Base-by-base conservation (phyloP, 1,284 basidiomycete genomes). In the Cerrena zonata region DNA sequence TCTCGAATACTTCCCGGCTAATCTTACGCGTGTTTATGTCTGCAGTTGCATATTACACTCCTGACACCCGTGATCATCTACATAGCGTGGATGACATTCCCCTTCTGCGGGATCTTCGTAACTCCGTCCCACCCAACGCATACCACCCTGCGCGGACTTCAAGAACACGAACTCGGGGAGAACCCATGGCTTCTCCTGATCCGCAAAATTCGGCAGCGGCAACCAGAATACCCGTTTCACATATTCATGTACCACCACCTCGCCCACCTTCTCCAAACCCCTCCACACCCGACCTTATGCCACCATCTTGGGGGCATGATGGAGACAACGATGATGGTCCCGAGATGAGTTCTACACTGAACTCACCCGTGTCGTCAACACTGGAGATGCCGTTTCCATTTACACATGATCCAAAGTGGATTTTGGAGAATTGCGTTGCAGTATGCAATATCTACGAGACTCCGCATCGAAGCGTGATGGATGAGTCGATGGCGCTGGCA, bases 401-500 rank as follows among this genome's bases (percentile, higher is more conserved):
- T 23, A n/a, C 22, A 26, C 48, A 45, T 23, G 54, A 58, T 40
- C 56, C 54, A 7, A 25, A 45, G 11, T 56, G 47, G 52, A 47
- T 58, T 12, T 50, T 56, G 22, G 39, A 51, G 15, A 54, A 55
- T 45, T 46, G 44, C 23, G 48, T 56, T 7, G 43, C 49, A 15
- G 34, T 54, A 7, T 48, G 10, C 18, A 36, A 18, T 4, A 19
- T 34, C 38, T 18, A n/a, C n/a, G 10, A 18, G 13, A 27, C 11
- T 30, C 27, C 30, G 2, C 34, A 36, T 15, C 22, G 44, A 21
- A 13, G 24, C 18, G 44, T 27, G 25, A 37, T 47, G 27, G 51
- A 26, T 15, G 22, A 50, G 24, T 41, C 50, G 15, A 55, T 50
- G 30, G 53, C 43, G 18, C 49, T 63, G 38, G 60, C 61, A n/a